Conservation (phyloP, 2,329 filamentous ascomycete species). For the Acephala macrosclerotiorum region DNA sequence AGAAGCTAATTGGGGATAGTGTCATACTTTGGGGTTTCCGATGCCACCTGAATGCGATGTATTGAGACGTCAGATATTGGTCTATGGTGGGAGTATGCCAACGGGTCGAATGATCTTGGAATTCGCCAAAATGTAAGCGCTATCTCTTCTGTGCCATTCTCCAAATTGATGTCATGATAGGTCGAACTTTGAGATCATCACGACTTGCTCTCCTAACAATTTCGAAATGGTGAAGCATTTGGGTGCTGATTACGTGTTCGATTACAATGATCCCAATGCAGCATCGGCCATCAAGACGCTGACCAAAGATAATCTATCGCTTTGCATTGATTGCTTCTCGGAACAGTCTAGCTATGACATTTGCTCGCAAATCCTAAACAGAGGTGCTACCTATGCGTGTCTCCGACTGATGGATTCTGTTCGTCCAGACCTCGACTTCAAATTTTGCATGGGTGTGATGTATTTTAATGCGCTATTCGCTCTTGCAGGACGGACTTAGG, state of each 20-base stretch:
- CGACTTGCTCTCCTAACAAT: conserved; percentile 55
- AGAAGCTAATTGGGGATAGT: not conserved
- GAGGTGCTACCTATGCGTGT: conserved; percentile 11
- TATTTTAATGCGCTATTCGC: conserved; percentile 15
- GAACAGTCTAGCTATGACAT: conserved; percentile 7
- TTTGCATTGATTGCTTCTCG: conserved; percentile 16
- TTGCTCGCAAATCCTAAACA: not conserved
- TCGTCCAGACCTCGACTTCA: conserved; percentile 9
- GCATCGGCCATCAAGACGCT: not conserved
- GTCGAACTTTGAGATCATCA: conserved; percentile 40
- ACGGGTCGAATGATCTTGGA: conserved; percentile 11
- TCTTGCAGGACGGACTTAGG: not conserved
- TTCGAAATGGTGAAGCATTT: conserved; percentile 53
- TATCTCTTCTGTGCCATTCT: not conserved
- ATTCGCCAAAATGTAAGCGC: conserved; percentile 7
- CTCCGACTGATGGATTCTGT: conserved; percentile 5
- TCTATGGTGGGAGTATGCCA: conserved; percentile 12
- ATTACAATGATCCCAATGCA: conserved; percentile 49
- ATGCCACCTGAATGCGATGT: not conserved
- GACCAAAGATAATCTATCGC: not conserved
- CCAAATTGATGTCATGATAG: conserved; percentile 9
- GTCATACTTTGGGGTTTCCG: not conserved
- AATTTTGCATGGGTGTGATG: conserved; percentile 3
- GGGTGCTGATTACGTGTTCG: conserved; percentile 56
- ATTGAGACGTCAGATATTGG: not conserved